Conservation (phyloP, 1,284 basidiomycete genomes). For the Puccinia hordei region DNA sequence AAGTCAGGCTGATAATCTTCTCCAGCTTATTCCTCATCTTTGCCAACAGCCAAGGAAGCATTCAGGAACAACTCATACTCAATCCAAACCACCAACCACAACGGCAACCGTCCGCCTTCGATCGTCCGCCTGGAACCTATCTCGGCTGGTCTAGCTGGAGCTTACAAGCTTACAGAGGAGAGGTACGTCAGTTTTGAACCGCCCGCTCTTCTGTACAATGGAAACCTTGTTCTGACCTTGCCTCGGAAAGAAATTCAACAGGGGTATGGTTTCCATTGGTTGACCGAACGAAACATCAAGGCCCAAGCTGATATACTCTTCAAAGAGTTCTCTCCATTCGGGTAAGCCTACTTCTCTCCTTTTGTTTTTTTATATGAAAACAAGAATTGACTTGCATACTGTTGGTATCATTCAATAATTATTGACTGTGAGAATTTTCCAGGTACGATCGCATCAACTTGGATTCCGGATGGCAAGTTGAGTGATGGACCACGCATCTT, state of each 20-base stretch:
- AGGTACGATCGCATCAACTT: slow-evolving; percentile 50
- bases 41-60: background rate
- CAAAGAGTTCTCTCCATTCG: slow-evolving; percentile 36
- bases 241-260: background rate
- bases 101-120: background rate
- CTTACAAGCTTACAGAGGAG: slow-evolving; percentile 41
- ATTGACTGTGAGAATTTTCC: background rate
- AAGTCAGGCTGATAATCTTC: background rate
- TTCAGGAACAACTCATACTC: background rate
- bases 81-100: background rate
- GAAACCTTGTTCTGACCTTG: background rate
- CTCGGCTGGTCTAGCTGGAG: slow-evolving; percentile 47
- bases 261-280: slow-evolving; percentile 49
- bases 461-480: slow-evolving; percentile 51
- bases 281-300: slow-evolving; percentile 38
- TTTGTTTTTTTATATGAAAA: background rate
- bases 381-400: background rate
- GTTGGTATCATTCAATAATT: background rate
- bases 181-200: background rate
- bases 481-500: background rate
- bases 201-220: background rate
- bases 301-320: slow-evolving; percentile 38
- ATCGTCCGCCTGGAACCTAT: slow-evolving; percentile 11
- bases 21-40: background rate
- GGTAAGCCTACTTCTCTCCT: background rate